phyloP scores from a whole-genome alignment of 208 protist genomes.

The Acanthamoeba castellanii region DNA sequence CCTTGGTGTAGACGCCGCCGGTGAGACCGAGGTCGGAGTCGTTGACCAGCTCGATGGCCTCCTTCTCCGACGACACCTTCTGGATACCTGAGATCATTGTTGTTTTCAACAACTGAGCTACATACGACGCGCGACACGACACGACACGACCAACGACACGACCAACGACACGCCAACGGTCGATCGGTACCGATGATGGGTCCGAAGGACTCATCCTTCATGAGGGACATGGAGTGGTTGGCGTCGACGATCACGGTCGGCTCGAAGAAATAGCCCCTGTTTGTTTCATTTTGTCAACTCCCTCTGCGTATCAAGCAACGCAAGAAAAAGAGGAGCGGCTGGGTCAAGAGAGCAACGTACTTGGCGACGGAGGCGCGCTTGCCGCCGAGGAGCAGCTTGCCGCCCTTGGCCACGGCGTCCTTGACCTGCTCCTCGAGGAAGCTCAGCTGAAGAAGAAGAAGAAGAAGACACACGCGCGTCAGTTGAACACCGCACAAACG shows the following conservation, averaged over 20 bases:
- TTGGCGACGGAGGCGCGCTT: slow-evolving; percentile 27
- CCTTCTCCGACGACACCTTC: slow-evolving; percentile 57
- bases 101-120: not conserved
- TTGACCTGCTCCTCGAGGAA: slow-evolving; percentile 71
- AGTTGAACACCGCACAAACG: not conserved
- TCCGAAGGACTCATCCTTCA: slow-evolving; percentile 79
- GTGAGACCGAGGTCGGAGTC: slow-evolving; percentile 80
- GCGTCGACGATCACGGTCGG: slow-evolving; percentile 79
- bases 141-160: too few relatives aligned
- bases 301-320: not conserved
- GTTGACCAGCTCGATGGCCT: slow-evolving; percentile 79
- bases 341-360: not conserved
- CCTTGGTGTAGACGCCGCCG: slow-evolving; percentile 67
- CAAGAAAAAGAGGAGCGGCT: not conserved
- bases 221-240: slow-evolving; percentile 77
- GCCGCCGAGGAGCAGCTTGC: slow-evolving; percentile 78
- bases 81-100: slow-evolving; percentile 15
- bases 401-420: slow-evolving; percentile 75
- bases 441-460: slow-evolving; percentile 7
- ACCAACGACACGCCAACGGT: too few relatives aligned
- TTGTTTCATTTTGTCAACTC: not conserved
- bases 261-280: slow-evolving; percentile 78
- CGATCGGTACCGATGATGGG: slow-evolving; percentile 71
- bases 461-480: not conserved
- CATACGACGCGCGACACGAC: not conserved